Conservation (phyloP, 2,329 filamentous ascomycete species). For the Hypocreales sp. region DNA sequence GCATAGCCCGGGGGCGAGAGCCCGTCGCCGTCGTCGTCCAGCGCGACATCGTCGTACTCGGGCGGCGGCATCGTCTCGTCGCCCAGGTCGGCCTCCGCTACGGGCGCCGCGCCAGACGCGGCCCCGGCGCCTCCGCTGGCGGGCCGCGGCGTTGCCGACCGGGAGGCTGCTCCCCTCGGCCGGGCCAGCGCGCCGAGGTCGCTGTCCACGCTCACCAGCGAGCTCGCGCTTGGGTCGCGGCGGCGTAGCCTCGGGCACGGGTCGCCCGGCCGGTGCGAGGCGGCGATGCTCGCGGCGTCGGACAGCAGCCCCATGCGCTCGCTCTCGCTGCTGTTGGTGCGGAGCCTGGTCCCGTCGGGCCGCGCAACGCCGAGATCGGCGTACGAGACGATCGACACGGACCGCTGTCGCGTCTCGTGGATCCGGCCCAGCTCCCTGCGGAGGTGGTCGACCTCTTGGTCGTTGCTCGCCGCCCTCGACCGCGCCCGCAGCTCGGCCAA, state of each 20-base stretch:
- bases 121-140: conserved; percentile 17
- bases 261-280: conserved; percentile 17
- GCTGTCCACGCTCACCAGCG: conserved; percentile 37
- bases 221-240: conserved; percentile 34
- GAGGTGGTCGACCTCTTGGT: conserved; percentile 44
- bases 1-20: not conserved
- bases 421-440: conserved; percentile 39
- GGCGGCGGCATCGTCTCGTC: conserved; percentile 34
- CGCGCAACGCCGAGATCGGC: conserved; percentile 60
- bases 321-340: conserved; percentile 59
- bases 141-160: conserved; percentile 23
- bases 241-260: conserved; percentile 19
- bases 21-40: conserved; percentile 20
- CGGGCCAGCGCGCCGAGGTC: conserved; percentile 21
- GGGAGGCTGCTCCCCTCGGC: conserved; percentile 26
- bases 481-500: conserved; percentile 51
- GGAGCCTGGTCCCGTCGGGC: conserved; percentile 61
- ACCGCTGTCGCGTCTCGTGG: conserved; percentile 44
- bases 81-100: conserved; percentile 31
- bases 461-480: conserved; percentile 27
- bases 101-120: conserved; percentile 36
- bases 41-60: conserved; percentile 35
- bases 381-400: conserved; percentile 63
- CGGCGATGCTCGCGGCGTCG: conserved; percentile 49
- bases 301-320: conserved; percentile 58